Base-by-base conservation (phyloP, 2,329 filamentous ascomycete species). In the Neurospora sp. region DNA sequence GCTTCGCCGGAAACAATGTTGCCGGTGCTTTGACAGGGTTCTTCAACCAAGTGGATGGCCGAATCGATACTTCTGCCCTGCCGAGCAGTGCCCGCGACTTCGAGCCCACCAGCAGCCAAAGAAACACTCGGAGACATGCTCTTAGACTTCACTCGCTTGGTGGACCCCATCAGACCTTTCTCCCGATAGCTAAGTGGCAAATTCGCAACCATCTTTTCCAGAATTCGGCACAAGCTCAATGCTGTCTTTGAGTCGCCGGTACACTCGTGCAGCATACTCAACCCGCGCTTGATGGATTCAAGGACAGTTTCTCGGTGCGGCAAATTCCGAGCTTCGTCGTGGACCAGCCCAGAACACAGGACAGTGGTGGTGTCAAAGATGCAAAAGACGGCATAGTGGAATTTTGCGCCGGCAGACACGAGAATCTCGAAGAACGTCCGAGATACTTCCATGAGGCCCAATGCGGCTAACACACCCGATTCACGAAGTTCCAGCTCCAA, bases 351-450 rank as follows among this genome's bases (percentile, higher is more conserved):
- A 8, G 76, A 77, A 69, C 75, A 78, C 69, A 78, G 66, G 43
- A 74, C 71, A 11, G 76, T 77, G 10, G 76, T 70, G 33, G 76
- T 74, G 67, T 78, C 76, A 66, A 78, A 78, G 43, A 78, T 75
- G 73, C 77, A 78, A 69, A 78, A 77, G 68, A 77, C 73, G 62
- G 75, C 73, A 69, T 76, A 77, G 66, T 77, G 76, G 69, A 76
- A 78, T 67, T 75, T 77, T 66, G 75, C 73, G 11, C 74, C 74
- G 2, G 68, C 69, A 46, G 75, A 75, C 8, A 70, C 70, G 10
- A 77, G 39, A 40, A 71, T 73, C 10, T 77, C 75, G 65, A 77
- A 77, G 33, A 73, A 75, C 40, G 19, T 74, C 74, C 70, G 77
- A 66, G 73, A 75, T 66, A 71, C 70, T 52, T 74, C 70, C 72